Conservation (phyloP, 495 filamentous ascomycete species). For the Tirmania nivea region DNA sequence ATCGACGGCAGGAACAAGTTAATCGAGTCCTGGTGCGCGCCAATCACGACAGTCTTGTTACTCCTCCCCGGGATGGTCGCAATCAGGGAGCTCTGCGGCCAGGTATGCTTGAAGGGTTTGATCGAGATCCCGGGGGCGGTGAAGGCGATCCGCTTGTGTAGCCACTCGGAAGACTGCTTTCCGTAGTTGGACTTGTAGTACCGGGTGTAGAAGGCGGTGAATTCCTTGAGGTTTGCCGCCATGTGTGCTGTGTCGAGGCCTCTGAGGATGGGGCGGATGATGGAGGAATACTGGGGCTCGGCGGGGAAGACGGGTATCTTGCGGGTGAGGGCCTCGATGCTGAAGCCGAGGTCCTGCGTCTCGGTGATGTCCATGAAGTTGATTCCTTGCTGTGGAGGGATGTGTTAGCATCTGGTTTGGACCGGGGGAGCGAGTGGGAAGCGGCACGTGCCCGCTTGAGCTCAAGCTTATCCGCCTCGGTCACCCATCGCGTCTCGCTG, state of each 20-base stretch:
- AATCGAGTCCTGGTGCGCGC: conserved; percentile 66
- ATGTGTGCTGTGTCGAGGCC: conserved; percentile 57
- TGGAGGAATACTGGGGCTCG: conserved; percentile 40
- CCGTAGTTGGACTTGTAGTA: conserved; percentile 80
- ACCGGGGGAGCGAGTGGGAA: neutral
- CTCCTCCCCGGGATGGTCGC: conserved; percentile 75
- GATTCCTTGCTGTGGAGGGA: conserved; percentile 40
- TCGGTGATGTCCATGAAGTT: conserved; percentile 94
- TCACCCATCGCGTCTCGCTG: conserved; percentile 66
- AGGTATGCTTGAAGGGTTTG: conserved; percentile 54
- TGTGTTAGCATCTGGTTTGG: neutral
- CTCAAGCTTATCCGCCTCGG: conserved; percentile 86
- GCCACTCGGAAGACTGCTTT: conserved; percentile 74
- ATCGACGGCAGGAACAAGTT: conserved; percentile 75
- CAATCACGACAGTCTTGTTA: conserved; percentile 61
- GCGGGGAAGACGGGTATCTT: conserved; percentile 27
- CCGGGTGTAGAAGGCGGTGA: conserved; percentile 66
- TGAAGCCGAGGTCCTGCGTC: conserved; percentile 32
- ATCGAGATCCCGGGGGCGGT: conserved; percentile 49
- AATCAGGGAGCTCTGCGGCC: conserved; percentile 82
- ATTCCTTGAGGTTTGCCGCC: conserved; percentile 50
- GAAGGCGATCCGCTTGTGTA: conserved; percentile 49
- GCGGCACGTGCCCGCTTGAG: conserved; percentile 47
- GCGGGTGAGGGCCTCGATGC: conserved; percentile 5
- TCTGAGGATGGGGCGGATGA: conserved; percentile 42